These are phyloP conservation scores for Penicillium sp. DNA, from an alignment of 2,329 filamentous ascomycete genomes.

Conservation along the genomic window DNA sequence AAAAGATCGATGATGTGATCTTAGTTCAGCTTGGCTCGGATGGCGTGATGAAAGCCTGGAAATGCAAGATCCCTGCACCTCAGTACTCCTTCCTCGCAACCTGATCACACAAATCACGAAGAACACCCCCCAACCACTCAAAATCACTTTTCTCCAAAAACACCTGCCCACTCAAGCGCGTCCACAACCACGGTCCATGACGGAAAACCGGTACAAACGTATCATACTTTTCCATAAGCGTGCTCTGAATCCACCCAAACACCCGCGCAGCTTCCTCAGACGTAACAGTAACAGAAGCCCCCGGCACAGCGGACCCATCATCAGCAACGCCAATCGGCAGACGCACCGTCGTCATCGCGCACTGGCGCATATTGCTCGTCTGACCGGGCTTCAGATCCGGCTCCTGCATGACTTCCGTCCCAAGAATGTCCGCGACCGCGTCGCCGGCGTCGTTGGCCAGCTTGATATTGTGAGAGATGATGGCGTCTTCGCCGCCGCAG, in stretches of 20 bases:
- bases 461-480: conserved; percentile 63
- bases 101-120: conserved; percentile 60
- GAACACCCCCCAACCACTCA: conserved; percentile 62
- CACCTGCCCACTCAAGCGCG: conserved; percentile 75
- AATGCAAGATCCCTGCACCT: neutral
- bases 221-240: conserved; percentile 60
- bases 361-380: conserved; percentile 56
- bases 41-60: conserved; percentile 15
- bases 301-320: neutral
- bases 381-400: conserved; percentile 32
- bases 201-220: conserved; percentile 70
- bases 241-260: conserved; percentile 60
- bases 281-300: conserved; percentile 31
- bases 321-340: conserved; percentile 61
- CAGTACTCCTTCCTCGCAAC: conserved; percentile 49
- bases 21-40: conserved; percentile 7
- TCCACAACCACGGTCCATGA: conserved; percentile 67
- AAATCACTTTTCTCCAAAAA: conserved; percentile 83
- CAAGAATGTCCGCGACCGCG: conserved; percentile 62
- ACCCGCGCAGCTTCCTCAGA: conserved; percentile 46
- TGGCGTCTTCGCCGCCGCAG: conserved; percentile 72
- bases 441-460: conserved; percentile 67
- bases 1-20: conserved; percentile 15
- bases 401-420: conserved; percentile 70
- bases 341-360: conserved; percentile 71